Base-by-base conservation (phyloP, 2,329 filamentous ascomycete genomes). In the Fusarium aywerte region DNA sequence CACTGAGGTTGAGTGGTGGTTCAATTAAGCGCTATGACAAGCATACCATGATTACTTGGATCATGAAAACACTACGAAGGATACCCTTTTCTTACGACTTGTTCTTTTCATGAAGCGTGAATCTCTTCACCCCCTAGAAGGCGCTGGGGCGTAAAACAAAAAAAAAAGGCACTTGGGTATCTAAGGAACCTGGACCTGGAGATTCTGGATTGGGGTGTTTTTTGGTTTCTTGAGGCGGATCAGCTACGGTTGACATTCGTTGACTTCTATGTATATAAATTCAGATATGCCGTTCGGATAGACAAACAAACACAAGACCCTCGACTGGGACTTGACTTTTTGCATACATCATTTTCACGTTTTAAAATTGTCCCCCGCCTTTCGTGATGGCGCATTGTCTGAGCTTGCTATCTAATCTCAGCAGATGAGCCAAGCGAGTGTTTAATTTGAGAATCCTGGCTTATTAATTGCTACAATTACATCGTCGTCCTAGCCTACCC, bases 1-100 rank as follows among this genome's bases (percentile, higher is more conserved):
- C 54, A 70, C 70, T 31, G 47, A 69, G 5, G 76, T 81, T 49
- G 70, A 73, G 29, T 87, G 85, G 84, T 82, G 72, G 55, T 85
- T 85, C 75, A 80, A 75, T 71, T 79, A 78, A 74, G 60, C 48
- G 52, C 44, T 13, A 50, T 38, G 40, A 35, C 49, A 47, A 56
- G 20, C 27, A 48, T 45, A 31, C 45, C 45, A 48, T 48, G 35
- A 54, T 63, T 59, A 58, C 48, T 51, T 39, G 43, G 25, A 43
- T 44, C 40, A 49, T 50, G 57, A 66, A 59, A 52, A 67, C 27
- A 53, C 33, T 49, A 45, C 45, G 50, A 62, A 36, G 52, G 58
- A 63, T 64, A 60, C 51, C 62, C 61, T 55, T 55, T 58, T 48
- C 52, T 69, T 58, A 73, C 49, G 68, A 73, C 66, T 52, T 47